Evolutionary conservation across 2,329 filamentous ascomycete species (phyloP).

Genomic region (Chaetomium sp.): DNA sequence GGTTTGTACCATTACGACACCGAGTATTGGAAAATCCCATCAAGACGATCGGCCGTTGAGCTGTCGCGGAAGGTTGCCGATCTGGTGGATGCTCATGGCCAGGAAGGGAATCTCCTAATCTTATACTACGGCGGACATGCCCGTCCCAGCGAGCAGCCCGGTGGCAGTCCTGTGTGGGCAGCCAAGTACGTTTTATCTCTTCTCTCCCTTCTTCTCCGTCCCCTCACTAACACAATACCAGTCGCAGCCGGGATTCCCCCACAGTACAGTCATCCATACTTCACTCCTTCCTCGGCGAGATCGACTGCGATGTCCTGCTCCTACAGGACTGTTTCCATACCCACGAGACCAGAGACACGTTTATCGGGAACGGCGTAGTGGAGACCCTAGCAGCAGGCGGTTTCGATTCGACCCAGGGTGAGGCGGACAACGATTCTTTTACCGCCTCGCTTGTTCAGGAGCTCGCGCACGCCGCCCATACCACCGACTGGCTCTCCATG

Average conservation of each 20-base stretch:
- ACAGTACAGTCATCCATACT: conserved; percentile 27
- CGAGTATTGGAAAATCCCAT: conserved; percentile 30
- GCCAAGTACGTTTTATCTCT: conserved; percentile 21
- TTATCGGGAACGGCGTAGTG: conserved; percentile 40
- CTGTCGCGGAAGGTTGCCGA: conserved; percentile 23
- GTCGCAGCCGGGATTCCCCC: conserved; percentile 23
- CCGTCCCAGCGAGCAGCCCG: conserved; percentile 19
- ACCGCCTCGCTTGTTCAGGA: conserved; percentile 28
- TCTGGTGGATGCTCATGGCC: conserved; percentile 17
- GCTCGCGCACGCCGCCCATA: conserved; percentile 28
- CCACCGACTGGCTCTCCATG: conserved; percentile 24
- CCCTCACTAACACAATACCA: conserved; percentile 10
- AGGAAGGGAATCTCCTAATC: conserved; percentile 28
- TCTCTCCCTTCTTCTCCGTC: no score
- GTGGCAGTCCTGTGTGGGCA: conserved; percentile 24
- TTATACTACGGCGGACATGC: conserved; percentile 31
- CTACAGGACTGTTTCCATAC: conserved; percentile 45
- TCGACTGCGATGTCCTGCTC: conserved; percentile 38
- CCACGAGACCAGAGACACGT: conserved; percentile 55
- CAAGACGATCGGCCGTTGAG: conserved; percentile 20
- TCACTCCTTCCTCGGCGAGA: conserved; percentile 25
- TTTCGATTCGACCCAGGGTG: conserved; percentile 54
- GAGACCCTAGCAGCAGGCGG: conserved; percentile 52
- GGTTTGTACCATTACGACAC: conserved; percentile 29
- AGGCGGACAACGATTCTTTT: conserved; percentile 26